Evolutionary conservation across 2,329 filamentous ascomycete species (phyloP), one percentile per base, ranked within the genome.

Genomic region (Pseudodiploospora longispora): DNA sequence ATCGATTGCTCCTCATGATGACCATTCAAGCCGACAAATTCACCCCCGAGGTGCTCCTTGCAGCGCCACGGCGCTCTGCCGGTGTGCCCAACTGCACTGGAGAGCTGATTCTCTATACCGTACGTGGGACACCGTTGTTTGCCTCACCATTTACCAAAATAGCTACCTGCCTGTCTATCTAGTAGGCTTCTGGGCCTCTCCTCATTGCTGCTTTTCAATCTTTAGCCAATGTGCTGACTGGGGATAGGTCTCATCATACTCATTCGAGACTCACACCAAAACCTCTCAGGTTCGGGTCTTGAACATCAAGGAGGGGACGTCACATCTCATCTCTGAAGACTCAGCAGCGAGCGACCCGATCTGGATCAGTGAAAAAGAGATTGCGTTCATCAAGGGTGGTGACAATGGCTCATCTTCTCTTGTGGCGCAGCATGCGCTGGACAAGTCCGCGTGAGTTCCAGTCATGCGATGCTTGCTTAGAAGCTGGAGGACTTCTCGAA

Each of bases 31-130:
- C 82, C 7, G 71, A 73, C 53, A 83, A 82, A 53, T 86, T 90
- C 66, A 88, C 83, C 7, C 84, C 85, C 4, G 78, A 87, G 70
- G 83, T 87, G 52, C 72, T 93, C 46, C 75, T 93, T 56, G 82
- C 82, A 52, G 84, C 85, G 10, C 85, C 86, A 30, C 80, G 87
- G 45, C 79, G 86, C 39, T 85, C 83, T 8, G 62, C 79, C 10
- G 85, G 80, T 39, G 62, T 79, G 1, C 85, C 86, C n/a, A 91
- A 88, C 60, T 61, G 71, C 33, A 70, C 76, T 42, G 84, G 83
- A 36, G 78, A 76, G 43, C 70, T 76, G 46, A 71, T 83, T 38
- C 64, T 89, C 29, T 88, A 83, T 58, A 80, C 79, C 36, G 76
- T 81, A 54, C 52, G 65, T 19, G 19, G 19, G 19, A 19, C 19